phyloP scores from a whole-genome alignment of 225 moss, liverwort and hornwort species.

The Climacium dendroides region DNA sequence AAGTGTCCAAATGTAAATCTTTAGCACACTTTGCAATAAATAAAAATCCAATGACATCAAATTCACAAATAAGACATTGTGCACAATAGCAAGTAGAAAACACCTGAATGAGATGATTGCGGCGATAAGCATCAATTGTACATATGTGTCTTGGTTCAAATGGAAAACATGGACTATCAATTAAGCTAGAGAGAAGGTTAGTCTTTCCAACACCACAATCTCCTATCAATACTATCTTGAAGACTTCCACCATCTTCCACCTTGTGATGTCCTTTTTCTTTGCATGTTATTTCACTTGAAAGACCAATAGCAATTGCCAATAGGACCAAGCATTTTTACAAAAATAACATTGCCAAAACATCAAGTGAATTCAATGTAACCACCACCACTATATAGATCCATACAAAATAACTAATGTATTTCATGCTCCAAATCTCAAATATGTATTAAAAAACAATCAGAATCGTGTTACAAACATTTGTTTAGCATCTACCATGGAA shows the following conservation, averaged over 20 bases:
- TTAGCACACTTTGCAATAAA: fast-evolving
- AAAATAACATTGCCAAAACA: neutral
- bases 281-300: neutral
- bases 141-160: neutral
- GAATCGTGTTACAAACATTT: no score
- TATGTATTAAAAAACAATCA: no score
- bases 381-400: no score
- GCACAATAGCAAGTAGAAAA: neutral
- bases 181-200: neutral
- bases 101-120: neutral
- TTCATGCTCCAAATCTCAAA: neutral
- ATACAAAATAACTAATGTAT: no score
- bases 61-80: neutral
- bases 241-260: neutral
- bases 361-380: neutral
- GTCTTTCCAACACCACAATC: neutral
- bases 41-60: neutral
- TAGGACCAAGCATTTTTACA: neutral
- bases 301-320: neutral
- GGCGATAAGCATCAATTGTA: neutral
- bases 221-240: neutral
- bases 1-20: neutral
- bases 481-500: neutral
- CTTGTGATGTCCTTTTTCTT: neutral
- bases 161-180: neutral